phyloP scores from a whole-genome alignment of 1,284 basidiomycete genomes.

The Neonothopanus nambi region DNA sequence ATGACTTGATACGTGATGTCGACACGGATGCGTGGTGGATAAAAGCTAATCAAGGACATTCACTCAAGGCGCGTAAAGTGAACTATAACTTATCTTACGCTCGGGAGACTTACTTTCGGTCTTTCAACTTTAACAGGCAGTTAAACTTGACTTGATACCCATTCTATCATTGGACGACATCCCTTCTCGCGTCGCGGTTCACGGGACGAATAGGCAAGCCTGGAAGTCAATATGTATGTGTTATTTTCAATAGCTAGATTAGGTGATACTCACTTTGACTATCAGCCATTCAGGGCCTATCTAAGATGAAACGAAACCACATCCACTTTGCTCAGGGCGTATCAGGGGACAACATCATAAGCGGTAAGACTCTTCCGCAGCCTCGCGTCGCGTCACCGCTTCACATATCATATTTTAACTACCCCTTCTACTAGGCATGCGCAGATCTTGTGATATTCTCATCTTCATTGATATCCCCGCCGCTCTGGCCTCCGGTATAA shows the following conservation, averaged over 20 bases:
- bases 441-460: slow-evolving; percentile 67
- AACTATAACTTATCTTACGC: neutral
- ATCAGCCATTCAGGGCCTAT: slow-evolving; percentile 70
- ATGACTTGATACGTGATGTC: slow-evolving; percentile 64
- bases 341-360: slow-evolving; percentile 62
- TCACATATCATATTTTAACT: no score
- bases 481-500: slow-evolving; percentile 70
- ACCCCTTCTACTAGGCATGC: slow-evolving; percentile 63
- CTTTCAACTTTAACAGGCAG: slow-evolving; percentile 42
- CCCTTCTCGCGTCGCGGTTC: slow-evolving; percentile 66
- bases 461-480: slow-evolving; percentile 75
- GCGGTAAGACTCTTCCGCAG: slow-evolving; percentile 65
- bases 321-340: slow-evolving; percentile 85
- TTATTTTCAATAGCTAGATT: slow-evolving; percentile 3
- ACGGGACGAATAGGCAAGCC: slow-evolving; percentile 69
- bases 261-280: neutral
- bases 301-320: slow-evolving; percentile 85
- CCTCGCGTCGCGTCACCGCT: neutral
- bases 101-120: neutral
- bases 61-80: slow-evolving; percentile 58
- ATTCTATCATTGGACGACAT: slow-evolving; percentile 64
- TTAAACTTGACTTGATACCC: slow-evolving; percentile 68
- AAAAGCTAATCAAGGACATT: slow-evolving; percentile 93
- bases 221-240: slow-evolving; percentile 76
- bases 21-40: slow-evolving; percentile 72